Evolutionary conservation across 2,329 filamentous ascomycete species (phyloP).

Genomic region (Davidsoniella neocaledoniae): DNA sequence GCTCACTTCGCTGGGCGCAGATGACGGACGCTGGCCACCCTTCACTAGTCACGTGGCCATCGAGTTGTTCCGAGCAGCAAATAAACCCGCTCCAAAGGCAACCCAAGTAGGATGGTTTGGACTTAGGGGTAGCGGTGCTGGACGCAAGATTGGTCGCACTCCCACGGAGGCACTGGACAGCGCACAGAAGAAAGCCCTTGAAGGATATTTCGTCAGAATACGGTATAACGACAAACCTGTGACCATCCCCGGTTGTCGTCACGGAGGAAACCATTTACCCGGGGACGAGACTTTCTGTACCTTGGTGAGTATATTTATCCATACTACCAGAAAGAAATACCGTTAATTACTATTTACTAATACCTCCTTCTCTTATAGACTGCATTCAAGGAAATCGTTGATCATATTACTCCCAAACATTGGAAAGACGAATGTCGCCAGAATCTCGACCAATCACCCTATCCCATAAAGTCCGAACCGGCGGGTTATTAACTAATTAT

Average conservation of each 20-base stretch:
- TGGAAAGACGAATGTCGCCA: constrained; percentile 47
- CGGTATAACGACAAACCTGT: constrained; percentile 81
- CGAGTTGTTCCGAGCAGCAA: constrained; percentile 53
- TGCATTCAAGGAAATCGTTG: constrained; percentile 83
- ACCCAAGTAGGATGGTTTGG: background rate
- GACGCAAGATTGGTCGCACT: constrained; percentile 2
- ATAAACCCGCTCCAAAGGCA: constrained; percentile 1
- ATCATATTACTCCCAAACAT: constrained; percentile 69
- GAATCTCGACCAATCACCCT: constrained; percentile 26
- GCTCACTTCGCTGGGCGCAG: constrained; percentile 63
- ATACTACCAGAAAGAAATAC: background rate
- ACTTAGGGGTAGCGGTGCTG: background rate
- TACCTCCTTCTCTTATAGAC: constrained; percentile 28
- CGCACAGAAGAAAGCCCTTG: constrained; percentile 40
- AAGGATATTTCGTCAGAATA: constrained; percentile 73
- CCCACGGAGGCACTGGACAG: constrained; percentile 34
- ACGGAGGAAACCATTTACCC: constrained; percentile 62
- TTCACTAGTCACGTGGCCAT: constrained; percentile 86
- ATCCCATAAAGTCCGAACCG: constrained; percentile 33
- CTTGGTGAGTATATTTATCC: constrained; percentile 35
- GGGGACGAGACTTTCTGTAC: constrained; percentile 87
- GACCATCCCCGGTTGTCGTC: constrained; percentile 63
- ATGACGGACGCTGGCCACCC: constrained; percentile 67
- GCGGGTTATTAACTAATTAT: constrained; percentile 26
- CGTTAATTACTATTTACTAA: background rate